Conservation (phyloP, 331 rosid species). For the Quercus tomentella region DNA sequence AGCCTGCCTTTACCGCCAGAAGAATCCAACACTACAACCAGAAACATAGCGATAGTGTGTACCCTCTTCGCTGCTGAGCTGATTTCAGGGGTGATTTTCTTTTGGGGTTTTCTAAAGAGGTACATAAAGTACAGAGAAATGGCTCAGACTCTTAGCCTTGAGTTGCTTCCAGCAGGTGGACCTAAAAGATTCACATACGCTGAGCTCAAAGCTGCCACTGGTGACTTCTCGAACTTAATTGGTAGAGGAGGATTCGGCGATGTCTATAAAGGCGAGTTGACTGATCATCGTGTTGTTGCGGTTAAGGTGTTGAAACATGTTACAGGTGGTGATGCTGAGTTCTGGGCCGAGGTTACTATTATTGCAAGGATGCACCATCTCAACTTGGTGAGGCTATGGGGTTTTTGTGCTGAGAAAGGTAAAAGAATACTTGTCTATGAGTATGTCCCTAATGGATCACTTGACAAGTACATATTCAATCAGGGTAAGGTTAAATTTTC, state of each 20-base stretch:
- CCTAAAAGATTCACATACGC: constrained; percentile 68
- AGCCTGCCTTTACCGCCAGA: constrained; percentile 72
- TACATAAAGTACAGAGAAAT: constrained; percentile 84
- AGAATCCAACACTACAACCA: constrained; percentile 51
- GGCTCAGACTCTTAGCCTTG: constrained; percentile 91
- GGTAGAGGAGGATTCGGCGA: constrained; percentile 92
- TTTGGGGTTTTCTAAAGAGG: constrained; percentile 77
- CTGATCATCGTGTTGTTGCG: constrained; percentile 81
- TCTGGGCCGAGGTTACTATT: constrained; percentile 90
- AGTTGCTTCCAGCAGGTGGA: constrained; percentile 89
- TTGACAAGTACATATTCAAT: constrained; percentile 60
- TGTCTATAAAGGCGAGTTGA: constrained; percentile 68
- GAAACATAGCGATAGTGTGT: constrained; percentile 65
- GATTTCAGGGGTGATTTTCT: constrained; percentile 67
- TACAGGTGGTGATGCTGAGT: constrained; percentile 71
- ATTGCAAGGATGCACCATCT: constrained; percentile 97
- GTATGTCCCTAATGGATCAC: constrained; percentile 70
- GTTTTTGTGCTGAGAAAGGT: constrained; percentile 83
- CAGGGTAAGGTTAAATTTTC: background rate
- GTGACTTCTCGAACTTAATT: constrained; percentile 60
- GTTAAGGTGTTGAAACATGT: constrained; percentile 78
- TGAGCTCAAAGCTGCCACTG: constrained; percentile 80
- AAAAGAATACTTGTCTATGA: constrained; percentile 82
- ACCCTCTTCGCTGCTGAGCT: constrained; percentile 74
- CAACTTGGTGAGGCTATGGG: constrained; percentile 88